Base-by-base conservation (phyloP, 495 filamentous ascomycete genomes). In the Podospora pseudocomata region DNA sequence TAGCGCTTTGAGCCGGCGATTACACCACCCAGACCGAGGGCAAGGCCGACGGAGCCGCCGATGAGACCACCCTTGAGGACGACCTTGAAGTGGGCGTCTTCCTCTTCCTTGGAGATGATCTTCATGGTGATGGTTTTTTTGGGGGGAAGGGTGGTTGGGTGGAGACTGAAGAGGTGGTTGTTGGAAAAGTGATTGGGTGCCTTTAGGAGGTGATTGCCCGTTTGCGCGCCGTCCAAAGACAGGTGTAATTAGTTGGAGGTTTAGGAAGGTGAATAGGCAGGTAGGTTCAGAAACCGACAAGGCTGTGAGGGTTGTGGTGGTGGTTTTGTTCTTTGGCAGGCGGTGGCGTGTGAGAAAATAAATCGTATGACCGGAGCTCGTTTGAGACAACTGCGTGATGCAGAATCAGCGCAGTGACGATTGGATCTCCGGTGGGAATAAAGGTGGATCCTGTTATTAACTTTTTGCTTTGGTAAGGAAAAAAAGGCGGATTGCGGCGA, bases 81-180 rank as follows among this genome's bases (percentile, higher is more conserved):
- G 32, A 86, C 81, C 65, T 74, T 71, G 81, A 85, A 88, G 80
- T 86, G 83, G 54, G 80, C 84, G 63, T 81, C 75, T 82, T 97
- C 93, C 84, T 97, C 92, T 87, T 97, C 93, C 75, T 93, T 93
- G 63, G 91, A 94, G 75, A 98, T 86, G 73, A 98, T 80, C 88
- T 97, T 98, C 94, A 98, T 98, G 56, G 64, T 86, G 66, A 62
- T 28, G 65, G 20, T 55, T 63, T 26, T 39, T 32, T 16, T 53
- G 65, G 19, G 11, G 54, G 58, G 59, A 30, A 13, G 0, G 39
- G 54, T 26, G 56, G 56, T 54, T 20, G 6, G 58, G 9, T 53
- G 39, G 39, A 49, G 39, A 49, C 39, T 49, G 39, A 49, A 20
- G 69, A 18, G 4, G 57, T 59, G 13, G 57, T 26, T 39, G 11